Evolutionary conservation across 176 grass and related monocot genomes (phyloP), one percentile per base, ranked within the genome.

Genomic region (Oryza brachyantha): DNA sequence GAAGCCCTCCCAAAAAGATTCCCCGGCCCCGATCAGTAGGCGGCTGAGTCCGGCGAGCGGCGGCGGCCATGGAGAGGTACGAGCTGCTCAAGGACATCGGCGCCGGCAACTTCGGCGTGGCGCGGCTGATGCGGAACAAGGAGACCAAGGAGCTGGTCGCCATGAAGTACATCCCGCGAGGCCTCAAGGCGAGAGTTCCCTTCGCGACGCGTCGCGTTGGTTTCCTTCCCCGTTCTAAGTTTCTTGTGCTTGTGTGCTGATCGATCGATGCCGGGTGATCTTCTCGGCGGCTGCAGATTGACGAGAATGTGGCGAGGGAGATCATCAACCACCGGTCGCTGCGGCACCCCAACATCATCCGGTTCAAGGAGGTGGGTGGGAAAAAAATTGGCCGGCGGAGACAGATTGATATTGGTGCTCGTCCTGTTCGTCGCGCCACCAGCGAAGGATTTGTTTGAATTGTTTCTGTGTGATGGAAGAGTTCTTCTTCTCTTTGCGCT

Each of bases 71-170:
- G 92, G 92, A 95, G 89, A 95, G 86, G 90, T 97, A 97, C 88
- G 93, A 97, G 88, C 90, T 97, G 37, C 68, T 97, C 88, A 97
- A 90, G 88, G 93, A 97, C 46, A 97, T 97, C 83, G 93, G 93
- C 39, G 74, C 88, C 67, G 93, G 90, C 31, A 93, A 97, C 84
- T 97, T 93, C 81, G 93, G 90, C 45, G 87, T 97, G 2, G 93
- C 90, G 45, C 72, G 93, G 83, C 62, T 97, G 48, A 93, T 97
- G 93, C 81, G 88, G 17, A 86, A 97, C 88, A 93, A 87, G 83
- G 90, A 89, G 93, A 97, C 93, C 65, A 88, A 86, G 77, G 93
- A 97, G 90, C 90, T 97, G 13, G 90, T 97, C 76, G 93, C 93
- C 77, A 93, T 97, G 88, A 97, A 97, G 86, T 93, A 93, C 77